Conservation (phyloP, 1,139 yeast genomes). For the Nadsonia starkeyi-henricii region DNA sequence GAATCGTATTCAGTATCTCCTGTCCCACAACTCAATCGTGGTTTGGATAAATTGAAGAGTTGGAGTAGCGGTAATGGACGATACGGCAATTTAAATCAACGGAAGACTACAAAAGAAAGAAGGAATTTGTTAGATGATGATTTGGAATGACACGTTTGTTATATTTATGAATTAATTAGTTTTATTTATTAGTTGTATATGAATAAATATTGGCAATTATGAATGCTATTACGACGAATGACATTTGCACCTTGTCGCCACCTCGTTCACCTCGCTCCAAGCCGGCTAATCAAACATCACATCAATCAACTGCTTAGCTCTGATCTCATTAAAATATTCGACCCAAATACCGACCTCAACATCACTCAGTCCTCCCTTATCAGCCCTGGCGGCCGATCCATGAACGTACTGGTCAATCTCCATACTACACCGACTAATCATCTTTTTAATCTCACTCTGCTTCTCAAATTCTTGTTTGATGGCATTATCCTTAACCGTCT, state of each 20-base stretch:
- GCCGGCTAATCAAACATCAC: neutral
- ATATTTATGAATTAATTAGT: no score
- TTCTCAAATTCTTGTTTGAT: conserved; percentile 39
- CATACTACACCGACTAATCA: conserved; percentile 14
- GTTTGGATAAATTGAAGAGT: no score
- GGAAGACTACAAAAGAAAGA: neutral
- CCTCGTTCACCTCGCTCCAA: neutral
- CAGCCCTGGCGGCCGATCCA: conserved; percentile 5
- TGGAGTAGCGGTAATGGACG: no score
- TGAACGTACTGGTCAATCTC: conserved; percentile 15
- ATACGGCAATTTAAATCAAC: neutral
- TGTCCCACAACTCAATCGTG: no score
- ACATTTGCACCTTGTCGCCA: neutral
- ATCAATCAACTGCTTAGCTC: neutral
- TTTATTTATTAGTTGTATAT: neutral
- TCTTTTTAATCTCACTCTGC: conserved; percentile 25
- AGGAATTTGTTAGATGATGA: neutral
- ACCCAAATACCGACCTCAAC: conserved; percentile 14
- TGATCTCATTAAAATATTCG: conserved; percentile 1
- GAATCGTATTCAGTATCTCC: no score
- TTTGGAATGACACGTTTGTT: neutral
- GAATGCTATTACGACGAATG: neutral
- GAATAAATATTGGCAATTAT: neutral
- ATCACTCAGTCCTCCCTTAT: conserved; percentile 11
- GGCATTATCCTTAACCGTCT: conserved; percentile 32